Evolutionary conservation across 257 asterid species (phyloP).

Genomic region (Datura wrightii): DNA sequence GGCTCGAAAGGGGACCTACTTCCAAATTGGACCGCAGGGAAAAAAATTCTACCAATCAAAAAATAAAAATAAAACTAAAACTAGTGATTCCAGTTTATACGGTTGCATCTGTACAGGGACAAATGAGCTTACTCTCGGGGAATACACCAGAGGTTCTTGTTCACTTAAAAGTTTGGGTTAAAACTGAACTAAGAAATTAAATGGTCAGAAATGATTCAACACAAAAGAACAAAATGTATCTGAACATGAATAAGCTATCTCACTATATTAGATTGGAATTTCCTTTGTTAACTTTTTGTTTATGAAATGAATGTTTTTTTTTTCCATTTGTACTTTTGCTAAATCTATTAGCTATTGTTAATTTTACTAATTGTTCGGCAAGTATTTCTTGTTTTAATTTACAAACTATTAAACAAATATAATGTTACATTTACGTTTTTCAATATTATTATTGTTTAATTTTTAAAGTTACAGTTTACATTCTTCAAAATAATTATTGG

Average conservation of each 20-base stretch:
- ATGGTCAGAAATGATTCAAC: not conserved
- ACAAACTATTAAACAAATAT: not conserved
- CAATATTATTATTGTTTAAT: not conserved
- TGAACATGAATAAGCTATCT: not conserved
- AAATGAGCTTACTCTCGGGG: not conserved
- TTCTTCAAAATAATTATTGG: not conserved
- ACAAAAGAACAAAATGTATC: not conserved
- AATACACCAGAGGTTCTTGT: not conserved
- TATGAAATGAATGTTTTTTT: not conserved
- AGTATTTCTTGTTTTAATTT: not conserved
- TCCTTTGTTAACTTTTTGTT: not conserved
- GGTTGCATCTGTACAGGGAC: conserved; percentile 16
- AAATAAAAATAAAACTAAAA: not conserved
- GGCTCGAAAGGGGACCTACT: not conserved
- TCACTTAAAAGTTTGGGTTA: not conserved
- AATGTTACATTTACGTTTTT: not conserved
- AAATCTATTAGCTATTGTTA: not conserved
- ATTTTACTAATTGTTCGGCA: not conserved
- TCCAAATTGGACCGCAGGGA: not conserved
- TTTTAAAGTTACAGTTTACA: not conserved
- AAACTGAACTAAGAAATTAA: conserved; percentile 14
- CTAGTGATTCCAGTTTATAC: not conserved
- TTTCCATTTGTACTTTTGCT: not conserved
- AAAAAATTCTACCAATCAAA: not conserved
- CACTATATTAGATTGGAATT: not conserved